These are phyloP conservation scores for Ogataea siamensis DNA, from an alignment of 805 yeast genomes.

Conservation along the genomic window DNA sequence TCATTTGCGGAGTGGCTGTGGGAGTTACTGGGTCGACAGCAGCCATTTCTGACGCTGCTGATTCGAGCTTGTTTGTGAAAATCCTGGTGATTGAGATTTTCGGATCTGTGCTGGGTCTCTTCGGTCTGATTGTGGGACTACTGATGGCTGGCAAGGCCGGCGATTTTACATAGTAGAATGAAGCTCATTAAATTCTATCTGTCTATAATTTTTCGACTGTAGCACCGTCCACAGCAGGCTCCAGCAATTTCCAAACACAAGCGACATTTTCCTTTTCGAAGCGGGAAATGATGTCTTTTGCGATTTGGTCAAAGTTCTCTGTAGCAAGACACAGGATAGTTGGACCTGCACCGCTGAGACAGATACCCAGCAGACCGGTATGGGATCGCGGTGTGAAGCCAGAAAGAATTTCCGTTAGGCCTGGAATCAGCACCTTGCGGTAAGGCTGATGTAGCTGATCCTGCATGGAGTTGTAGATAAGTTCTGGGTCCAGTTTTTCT, in stretches of 20 bases:
- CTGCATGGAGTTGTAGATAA: constrained; percentile 94
- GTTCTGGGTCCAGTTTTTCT: constrained; percentile 68
- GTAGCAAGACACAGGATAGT: constrained; percentile 94
- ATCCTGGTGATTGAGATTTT: constrained; percentile 96
- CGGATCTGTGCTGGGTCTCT: constrained; percentile 92
- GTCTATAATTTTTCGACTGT: constrained; percentile 40
- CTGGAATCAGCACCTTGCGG: constrained; percentile 88
- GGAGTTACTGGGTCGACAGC: constrained; percentile 99
- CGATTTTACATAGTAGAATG: constrained; percentile 60
- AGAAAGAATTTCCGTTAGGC: constrained; percentile 74
- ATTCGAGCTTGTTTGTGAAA: constrained; percentile 89
- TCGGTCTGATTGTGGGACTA: constrained; percentile 94
- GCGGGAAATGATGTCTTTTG: constrained; percentile 66
- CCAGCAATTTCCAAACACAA: constrained; percentile 82
- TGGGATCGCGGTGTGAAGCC: constrained; percentile 79
- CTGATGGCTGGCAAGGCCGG: constrained; percentile 95
- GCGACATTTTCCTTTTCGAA: constrained; percentile 63
- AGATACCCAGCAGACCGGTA: constrained; percentile 87
- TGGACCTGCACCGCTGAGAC: constrained; percentile 98
- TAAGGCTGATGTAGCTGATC: constrained; percentile 98
- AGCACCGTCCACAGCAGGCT: constrained; percentile 88
- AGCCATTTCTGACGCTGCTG: constrained; percentile 97
- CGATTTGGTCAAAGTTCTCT: constrained; percentile 78
- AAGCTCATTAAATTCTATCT: constrained; percentile 2
- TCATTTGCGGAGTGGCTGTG: constrained; percentile 95